Evolutionary conservation across 306 rosid genomes (phyloP).

Genomic region (Morella rubra): DNA sequence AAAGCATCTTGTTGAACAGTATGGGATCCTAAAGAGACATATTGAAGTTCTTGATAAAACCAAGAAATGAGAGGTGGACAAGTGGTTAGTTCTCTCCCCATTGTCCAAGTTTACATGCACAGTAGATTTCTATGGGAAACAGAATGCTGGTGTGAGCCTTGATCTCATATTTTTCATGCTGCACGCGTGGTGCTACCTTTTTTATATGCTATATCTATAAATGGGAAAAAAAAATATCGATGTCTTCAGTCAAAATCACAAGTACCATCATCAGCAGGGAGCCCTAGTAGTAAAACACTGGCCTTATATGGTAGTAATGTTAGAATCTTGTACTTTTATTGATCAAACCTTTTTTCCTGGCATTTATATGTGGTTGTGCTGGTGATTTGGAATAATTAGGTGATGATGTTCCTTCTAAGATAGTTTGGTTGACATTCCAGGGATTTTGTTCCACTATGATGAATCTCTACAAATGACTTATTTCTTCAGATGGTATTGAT

Average conservation of each 20-base stretch:
- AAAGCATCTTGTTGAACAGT: conserved; percentile 80
- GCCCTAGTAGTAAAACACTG: neutral
- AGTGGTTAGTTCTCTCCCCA: neutral
- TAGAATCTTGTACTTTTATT: neutral
- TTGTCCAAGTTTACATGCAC: neutral
- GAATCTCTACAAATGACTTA: neutral
- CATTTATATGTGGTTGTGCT: neutral
- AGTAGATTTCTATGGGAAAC: neutral
- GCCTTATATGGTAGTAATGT: neutral
- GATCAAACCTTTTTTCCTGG: neutral
- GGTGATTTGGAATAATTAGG: neutral
- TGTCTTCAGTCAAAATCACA: too few relatives aligned
- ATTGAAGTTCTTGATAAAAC: conserved; percentile 94
- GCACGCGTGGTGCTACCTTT: neutral
- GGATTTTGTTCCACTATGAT: neutral
- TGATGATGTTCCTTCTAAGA: neutral
- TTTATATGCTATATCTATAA: too few relatives aligned
- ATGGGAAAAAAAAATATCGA: too few relatives aligned
- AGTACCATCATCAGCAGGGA: neutral
- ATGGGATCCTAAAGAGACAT: conserved; percentile 84
- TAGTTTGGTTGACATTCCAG: neutral
- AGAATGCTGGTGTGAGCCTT: neutral
- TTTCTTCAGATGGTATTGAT: too few relatives aligned
- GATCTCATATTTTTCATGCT: neutral
- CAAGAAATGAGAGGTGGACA: conserved; percentile 42